Conservation (phyloP, 768 basidiomycete species). For the Amanita jacksonii region DNA sequence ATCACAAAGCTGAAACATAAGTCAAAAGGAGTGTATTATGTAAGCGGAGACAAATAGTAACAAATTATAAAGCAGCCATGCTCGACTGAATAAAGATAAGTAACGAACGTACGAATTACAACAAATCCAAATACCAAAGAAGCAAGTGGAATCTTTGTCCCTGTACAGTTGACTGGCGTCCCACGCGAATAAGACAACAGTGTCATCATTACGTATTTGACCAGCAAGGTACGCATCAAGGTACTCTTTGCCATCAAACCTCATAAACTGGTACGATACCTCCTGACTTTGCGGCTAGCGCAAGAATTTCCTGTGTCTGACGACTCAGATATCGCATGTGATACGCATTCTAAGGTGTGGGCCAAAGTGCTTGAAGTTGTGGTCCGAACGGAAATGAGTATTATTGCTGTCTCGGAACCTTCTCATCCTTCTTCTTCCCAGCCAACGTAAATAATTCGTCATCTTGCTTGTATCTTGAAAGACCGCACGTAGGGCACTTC, state of each 20-base stretch:
- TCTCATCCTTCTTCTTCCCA: background rate
- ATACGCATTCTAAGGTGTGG: background rate
- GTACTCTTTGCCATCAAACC: slow-evolving; percentile 20
- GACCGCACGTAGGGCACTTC: background rate
- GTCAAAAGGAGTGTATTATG: too few relatives aligned
- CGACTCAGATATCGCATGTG: slow-evolving; percentile 1
- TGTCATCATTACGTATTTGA: slow-evolving; percentile 19
- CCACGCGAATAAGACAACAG: slow-evolving; percentile 25
- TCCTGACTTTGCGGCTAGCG: background rate
- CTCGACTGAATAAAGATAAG: too few relatives aligned
- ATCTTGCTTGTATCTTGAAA: background rate
- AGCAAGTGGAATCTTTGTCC: slow-evolving; percentile 24
- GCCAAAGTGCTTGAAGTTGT: slow-evolving; percentile 5
- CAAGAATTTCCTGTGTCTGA: background rate
- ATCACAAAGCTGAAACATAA: too few relatives aligned
- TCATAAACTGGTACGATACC: slow-evolving; percentile 8
- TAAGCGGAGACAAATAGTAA: too few relatives aligned
- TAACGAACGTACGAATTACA: too few relatives aligned
- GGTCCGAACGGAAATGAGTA: background rate
- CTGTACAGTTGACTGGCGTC: slow-evolving; percentile 33
- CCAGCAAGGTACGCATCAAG: slow-evolving; percentile 10
- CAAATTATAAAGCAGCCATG: too few relatives aligned
- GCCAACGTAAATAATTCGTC: background rate
- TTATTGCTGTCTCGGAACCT: slow-evolving; percentile 2
- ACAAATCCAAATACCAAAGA: slow-evolving; percentile 30